A percentile compares a stretch with the other conserved stretches of the same genome.
These are phyloP conservation scores for Colletotrichum sp. DNA, from an alignment of 2,329 filamentous ascomycete genomes.

Conservation along the genomic window DNA sequence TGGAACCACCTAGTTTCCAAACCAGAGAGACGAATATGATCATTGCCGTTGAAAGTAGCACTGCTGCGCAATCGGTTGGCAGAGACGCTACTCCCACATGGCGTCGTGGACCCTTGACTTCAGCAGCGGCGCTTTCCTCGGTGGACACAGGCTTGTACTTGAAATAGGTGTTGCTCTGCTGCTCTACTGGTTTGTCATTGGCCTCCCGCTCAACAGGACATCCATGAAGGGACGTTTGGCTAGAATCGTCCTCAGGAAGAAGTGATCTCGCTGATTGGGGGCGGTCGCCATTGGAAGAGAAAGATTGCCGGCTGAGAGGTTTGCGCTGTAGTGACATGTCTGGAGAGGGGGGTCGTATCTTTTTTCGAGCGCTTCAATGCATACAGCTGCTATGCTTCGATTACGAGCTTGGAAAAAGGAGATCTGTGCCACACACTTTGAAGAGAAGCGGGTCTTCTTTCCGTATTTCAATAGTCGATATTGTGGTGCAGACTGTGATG, in stretches of 20 bases:
- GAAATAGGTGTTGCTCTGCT: background rate
- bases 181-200: background rate
- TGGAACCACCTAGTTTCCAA: background rate
- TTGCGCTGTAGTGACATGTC: background rate
- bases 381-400: background rate
- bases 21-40: background rate
- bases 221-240: background rate
- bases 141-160: background rate
- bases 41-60: background rate
- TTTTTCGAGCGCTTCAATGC: accelerated
- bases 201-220: background rate
- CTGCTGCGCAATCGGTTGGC: background rate
- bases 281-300: background rate
- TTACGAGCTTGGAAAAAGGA: background rate
- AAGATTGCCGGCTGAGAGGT: background rate
- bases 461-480: too few relatives aligned
- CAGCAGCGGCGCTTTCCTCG: background rate
- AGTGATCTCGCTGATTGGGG: background rate
- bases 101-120: background rate
- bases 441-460: too few relatives aligned
- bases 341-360: background rate
- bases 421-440: too few relatives aligned
- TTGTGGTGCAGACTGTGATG: too few relatives aligned
- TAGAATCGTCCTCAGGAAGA: background rate
- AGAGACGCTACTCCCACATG: background rate